Base-by-base conservation (phyloP, 2,329 filamentous ascomycete genomes). In the Fonsecaea pedrosoi region DNA sequence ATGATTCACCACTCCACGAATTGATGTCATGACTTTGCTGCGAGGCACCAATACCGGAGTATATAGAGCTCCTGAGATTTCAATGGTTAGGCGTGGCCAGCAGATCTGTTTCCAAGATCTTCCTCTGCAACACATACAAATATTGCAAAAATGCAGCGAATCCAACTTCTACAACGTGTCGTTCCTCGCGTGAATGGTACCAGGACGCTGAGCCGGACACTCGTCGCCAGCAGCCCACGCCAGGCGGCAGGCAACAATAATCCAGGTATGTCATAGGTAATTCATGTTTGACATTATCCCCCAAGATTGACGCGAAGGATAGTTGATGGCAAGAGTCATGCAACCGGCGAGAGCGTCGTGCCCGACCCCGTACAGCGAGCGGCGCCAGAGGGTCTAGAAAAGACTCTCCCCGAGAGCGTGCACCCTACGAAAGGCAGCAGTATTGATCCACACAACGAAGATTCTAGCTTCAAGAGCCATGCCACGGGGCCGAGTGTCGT, bases 11-110 rank as follows among this genome's bases (percentile, higher is more conserved):
- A 50, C 40, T 37, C 30, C 12, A 50, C 34, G 12, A 4, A n/a
- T 50, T 60, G 57, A 60, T 60, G 57, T 60, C 57, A 60, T 60
- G 57, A 60, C 30, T 48, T 48, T 45, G 21, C 13, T 15, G 3
- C 12, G 18, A 50, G 18, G 45, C 45, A 25, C 45, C 7, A 13
- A 50, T 12, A 2, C n/a, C 40, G 15, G 57, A 38, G 30, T 60
- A 60, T 45, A 35, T 48, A 9, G 34, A 60, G 30, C 40, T 38
- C 30, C 18, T 10, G 45, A 48, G 57, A n/a, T 15, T 50, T 30
- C 7, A 45, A 12, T 10, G 21, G 9, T 25, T 34, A 18, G 13
- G 10, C 1, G 4, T 34, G 30, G 34, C 15, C 40, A 42, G 2
- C 4, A n/a, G 4, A 6, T 42, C 40, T 35, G 10, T 32, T 40